Evolutionary conservation across 371 early-diverging fungal genomes (phyloP).

Genomic region (Coemansia sp.): DNA sequence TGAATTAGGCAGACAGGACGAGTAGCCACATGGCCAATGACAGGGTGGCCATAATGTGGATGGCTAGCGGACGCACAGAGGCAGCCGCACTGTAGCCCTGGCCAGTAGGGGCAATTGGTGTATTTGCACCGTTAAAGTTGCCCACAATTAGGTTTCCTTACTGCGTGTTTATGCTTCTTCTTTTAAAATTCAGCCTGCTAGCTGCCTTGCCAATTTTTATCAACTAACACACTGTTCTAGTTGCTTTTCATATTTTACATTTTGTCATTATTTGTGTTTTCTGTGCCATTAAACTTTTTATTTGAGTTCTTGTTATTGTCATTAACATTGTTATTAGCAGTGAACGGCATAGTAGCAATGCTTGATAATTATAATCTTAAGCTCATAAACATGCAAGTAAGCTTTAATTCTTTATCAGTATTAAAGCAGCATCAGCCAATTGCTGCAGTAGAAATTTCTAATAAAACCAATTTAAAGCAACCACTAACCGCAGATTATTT

Average conservation of each 20-base stretch:
- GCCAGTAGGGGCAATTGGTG: constrained; percentile 34
- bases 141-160: constrained; percentile 40
- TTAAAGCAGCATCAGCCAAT: too few relatives aligned
- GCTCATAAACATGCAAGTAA: too few relatives aligned
- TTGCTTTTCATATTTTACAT: not conserved
- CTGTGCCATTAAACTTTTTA: not conserved
- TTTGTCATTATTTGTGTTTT: not conserved
- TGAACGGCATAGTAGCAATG: too few relatives aligned
- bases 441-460: too few relatives aligned
- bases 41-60: not conserved
- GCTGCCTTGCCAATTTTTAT: not conserved
- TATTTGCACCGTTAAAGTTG: constrained; percentile 7
- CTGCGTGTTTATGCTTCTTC: constrained; percentile 8
- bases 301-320: not conserved
- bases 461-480: too few relatives aligned
- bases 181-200: constrained; percentile 2
- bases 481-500: too few relatives aligned
- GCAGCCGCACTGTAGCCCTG: constrained; percentile 29
- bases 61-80: not conserved
- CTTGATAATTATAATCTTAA: too few relatives aligned
- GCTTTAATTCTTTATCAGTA: too few relatives aligned
- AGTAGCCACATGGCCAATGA: not conserved
- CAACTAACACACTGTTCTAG: too few relatives aligned
- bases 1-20: not conserved
- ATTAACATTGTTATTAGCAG: too few relatives aligned